Evolutionary conservation across 495 filamentous ascomycete genomes (phyloP), one percentile per base, ranked within the genome.

Genomic region (Hypoxylon fuscum): DNA sequence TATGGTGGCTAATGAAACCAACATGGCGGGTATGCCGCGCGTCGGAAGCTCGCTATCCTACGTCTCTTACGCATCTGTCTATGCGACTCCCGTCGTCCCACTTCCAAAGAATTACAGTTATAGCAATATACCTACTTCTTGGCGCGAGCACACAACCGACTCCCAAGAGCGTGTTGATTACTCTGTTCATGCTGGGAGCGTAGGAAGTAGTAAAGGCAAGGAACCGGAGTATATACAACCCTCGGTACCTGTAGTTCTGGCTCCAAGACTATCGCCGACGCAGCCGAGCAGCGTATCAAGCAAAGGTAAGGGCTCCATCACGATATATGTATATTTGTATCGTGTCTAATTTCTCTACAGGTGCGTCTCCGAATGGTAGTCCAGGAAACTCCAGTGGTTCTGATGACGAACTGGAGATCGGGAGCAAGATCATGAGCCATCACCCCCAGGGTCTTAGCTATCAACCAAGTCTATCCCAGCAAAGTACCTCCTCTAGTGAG

Each of bases 91-190:
- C 37, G 49, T 77, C 29, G 75, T 76, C 10, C 73, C 72, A 1
- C 43, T 80, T 20, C 77, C 77, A 12, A 74, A 74, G 14, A 69
- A 68, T 20, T 77, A 80, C 58, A 79, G 77, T 57, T 77, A 75
- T 63, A 69, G 62, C 56, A 74, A 71, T 65, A 64, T 75, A 59
- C 67, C 71, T 14, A 55, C 70, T 11, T 66, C 68, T 3, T 73
- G 75, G 72, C 64, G 58, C 15, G 61, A 68, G 9, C 59, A 59
- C 38, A 29, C 55, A 40, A 32, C 29, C n/a, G 60, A 29, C 20
- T 53, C 40, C 15, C 59, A 49, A 23, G 66, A 65, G 21, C 48
- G 21, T n/a, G 27, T 20, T 15, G 35, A 65, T 29, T 69, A 59
- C 21, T 62, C 48, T 25, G 52, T 21, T 8, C 53, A 59, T 6